Conservation (phyloP, 768 basidiomycete genomes). For the Sarcodon aspratus region DNA sequence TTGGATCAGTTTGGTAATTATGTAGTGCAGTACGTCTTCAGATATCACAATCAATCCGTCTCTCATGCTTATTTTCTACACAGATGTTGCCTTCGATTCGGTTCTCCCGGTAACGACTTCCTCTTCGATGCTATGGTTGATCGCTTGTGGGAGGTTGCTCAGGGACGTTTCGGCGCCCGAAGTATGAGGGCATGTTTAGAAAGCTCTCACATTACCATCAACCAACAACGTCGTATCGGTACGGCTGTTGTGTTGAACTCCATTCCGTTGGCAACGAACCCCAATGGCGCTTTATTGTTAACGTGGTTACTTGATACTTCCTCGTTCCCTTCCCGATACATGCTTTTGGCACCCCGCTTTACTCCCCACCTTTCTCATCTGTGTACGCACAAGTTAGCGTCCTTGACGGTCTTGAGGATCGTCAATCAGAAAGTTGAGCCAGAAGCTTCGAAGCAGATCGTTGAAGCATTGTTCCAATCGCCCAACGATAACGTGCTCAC, state of each 20-base stretch:
- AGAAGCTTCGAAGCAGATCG: slow-evolving; percentile 75
- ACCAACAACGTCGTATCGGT: slow-evolving; percentile 91
- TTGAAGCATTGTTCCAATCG: slow-evolving; percentile 86
- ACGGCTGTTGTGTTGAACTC: slow-evolving; percentile 94
- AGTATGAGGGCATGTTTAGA: slow-evolving; percentile 97
- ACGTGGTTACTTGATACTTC: slow-evolving; percentile 97
- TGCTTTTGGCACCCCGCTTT: slow-evolving; percentile 88
- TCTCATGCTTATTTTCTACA: not conserved
- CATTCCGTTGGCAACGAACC: slow-evolving; percentile 93
- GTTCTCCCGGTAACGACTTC: slow-evolving; percentile 83
- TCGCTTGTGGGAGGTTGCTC: slow-evolving; percentile 97
- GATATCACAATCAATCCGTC: not conserved
- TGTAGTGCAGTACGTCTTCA: slow-evolving; percentile 68
- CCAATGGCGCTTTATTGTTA: slow-evolving; percentile 89
- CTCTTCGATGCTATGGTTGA: slow-evolving; percentile 98
- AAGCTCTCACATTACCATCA: slow-evolving; percentile 74
- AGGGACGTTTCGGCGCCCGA: slow-evolving; percentile 94
- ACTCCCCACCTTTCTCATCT: slow-evolving; percentile 94
- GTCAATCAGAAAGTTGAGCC: slow-evolving; percentile 95
- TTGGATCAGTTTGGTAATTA: slow-evolving; percentile 93
- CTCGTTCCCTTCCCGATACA: slow-evolving; percentile 91
- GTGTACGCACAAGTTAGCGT: slow-evolving; percentile 96
- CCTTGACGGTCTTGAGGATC: slow-evolving; percentile 87
- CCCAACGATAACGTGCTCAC: slow-evolving; percentile 83
- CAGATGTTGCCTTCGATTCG: slow-evolving; percentile 87